Evolutionary conservation across 176 grass and related monocot species (phyloP).

Genomic region (Cenchrus fungigraminus): DNA sequence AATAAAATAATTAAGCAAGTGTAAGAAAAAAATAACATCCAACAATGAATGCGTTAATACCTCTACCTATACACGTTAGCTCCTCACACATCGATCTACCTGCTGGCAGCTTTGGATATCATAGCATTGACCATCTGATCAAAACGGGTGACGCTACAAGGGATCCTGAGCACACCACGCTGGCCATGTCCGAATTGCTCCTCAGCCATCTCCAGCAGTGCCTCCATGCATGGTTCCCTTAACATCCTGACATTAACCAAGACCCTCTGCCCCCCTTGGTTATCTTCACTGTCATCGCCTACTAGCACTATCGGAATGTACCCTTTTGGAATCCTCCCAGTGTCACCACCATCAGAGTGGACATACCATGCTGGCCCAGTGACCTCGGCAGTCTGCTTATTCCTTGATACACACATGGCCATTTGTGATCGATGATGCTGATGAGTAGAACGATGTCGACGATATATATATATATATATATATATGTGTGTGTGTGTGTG

Average conservation of each 20-base stretch:
- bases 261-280: background rate
- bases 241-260: background rate
- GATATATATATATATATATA: background rate
- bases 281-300: background rate
- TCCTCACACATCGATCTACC: no score
- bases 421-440: background rate
- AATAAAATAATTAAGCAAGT: no score
- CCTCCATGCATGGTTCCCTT: conserved; percentile 46
- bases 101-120: background rate
- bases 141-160: conserved; percentile 29
- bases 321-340: background rate
- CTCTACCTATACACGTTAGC: no score
- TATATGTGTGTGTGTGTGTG: no score
- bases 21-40: no score
- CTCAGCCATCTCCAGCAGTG: conserved; percentile 47
- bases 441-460: background rate
- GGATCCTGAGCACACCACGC: conserved; percentile 46
- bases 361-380: background rate
- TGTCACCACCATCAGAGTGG: background rate
- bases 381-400: background rate
- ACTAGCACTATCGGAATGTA: background rate
- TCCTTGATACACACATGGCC: background rate
- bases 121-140: background rate
- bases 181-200: conserved; percentile 48
- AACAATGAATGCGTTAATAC: no score